Evolutionary conservation across 2,329 filamentous ascomycete species (phyloP), one percentile per base, ranked within the genome.

Genomic region (Paraconiothyrium brasiliense): DNA sequence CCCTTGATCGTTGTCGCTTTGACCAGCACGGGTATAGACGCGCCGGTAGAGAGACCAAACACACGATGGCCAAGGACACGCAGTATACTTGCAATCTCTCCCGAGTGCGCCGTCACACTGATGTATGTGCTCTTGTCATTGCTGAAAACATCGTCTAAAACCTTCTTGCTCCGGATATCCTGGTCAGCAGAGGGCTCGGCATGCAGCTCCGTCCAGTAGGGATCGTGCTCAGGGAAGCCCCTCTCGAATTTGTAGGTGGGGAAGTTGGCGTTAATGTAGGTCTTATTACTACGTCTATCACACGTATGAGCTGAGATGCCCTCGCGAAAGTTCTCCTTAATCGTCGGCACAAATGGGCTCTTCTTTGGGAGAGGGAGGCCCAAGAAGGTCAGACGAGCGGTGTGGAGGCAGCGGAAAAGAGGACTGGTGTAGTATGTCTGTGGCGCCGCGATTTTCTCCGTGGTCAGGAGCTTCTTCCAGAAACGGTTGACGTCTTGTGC

Each of bases 241-340:
- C 78, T 72, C 75, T 92, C 90, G 52, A 92, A 86, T 5, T 67
- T 68, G 70, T 84, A 89, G 1, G 66, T 72, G 0, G 87, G 87
- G 52, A 87, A 86, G 4, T 82, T 79, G 2, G 77, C 63, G 16
- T 78, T 76, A 63, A 92, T 88, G 60, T 83, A 82, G 0, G 83
- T 81, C 69, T 82, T 85, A 67, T 78, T 84, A 24, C 84, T 85
- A 10, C 90, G 83, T 34, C 85, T 83, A 76, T 92, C 88, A 72
- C 90, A 92, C 0, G 89, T 91, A 71, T 91, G 90, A 46, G 88
- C 85, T 57, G 85, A 87, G 58, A 92, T 86, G 2, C 86, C 85
- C 75, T 92, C 90, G 34, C 90, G 83, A 65, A 92, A 80, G 39
- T 84, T 73, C 68, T 92, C 90, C 76, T 90, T 91, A 63, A 92